phyloP scores from a whole-genome alignment of 345 rosid species.

The Murraya koenigii region DNA sequence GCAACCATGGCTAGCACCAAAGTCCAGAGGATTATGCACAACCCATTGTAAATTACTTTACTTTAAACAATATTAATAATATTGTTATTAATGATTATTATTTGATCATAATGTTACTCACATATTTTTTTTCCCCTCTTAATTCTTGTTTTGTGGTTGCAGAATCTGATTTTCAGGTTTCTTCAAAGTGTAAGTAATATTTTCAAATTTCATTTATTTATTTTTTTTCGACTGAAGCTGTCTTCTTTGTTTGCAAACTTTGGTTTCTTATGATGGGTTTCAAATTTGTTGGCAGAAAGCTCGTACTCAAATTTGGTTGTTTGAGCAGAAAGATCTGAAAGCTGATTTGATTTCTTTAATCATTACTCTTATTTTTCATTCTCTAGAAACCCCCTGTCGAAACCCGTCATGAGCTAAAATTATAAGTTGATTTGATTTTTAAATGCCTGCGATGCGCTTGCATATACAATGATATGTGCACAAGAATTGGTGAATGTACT shows the following conservation, averaged over 20 bases:
- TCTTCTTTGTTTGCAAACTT: background rate
- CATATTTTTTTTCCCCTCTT: background rate
- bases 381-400: no score
- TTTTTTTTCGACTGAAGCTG: background rate
- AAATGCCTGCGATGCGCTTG: no score
- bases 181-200: conserved; percentile 75
- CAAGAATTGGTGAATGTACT: no score
- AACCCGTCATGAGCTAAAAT: no score
- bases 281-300: conserved; percentile 56
- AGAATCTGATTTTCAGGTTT: conserved; percentile 96
- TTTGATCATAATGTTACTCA: background rate
- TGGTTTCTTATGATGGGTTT: background rate
- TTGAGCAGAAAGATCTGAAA: conserved; percentile 90
- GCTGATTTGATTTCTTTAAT: conserved; percentile 37
- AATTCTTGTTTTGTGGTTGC: background rate
- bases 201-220: background rate
- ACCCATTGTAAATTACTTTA: conserved; percentile 51
- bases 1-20: conserved; percentile 77
- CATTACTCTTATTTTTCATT: background rate
- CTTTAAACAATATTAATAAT: background rate
- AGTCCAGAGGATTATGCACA: conserved; percentile 82
- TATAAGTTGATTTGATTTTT: no score
- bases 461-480: no score
- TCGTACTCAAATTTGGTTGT: conserved; percentile 92
- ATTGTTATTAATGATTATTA: no score